A percentile compares a stretch with the other conserved stretches of the same genome.
phyloP scores from a whole-genome alignment of 805 yeast genomes.

The Blastobotrys americana region DNA sequence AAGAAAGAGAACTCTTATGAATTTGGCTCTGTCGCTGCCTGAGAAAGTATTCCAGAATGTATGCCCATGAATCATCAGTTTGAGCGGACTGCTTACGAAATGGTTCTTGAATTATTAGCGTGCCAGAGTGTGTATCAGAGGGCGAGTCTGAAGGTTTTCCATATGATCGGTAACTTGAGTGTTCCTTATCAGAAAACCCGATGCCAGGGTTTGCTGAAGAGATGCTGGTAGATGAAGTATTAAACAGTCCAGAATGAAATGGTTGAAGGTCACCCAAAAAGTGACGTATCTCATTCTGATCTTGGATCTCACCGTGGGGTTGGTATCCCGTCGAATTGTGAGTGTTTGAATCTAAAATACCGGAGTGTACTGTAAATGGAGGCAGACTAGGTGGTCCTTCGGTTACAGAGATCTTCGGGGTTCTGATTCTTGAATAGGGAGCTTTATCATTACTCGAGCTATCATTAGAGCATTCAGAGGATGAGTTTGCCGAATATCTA shows the following conservation, averaged over 20 bases:
- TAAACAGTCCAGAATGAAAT: not conserved
- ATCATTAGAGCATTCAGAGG: not conserved
- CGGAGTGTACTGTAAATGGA: not conserved
- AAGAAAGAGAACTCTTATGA: constrained; percentile 6
- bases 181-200: too few relatives aligned
- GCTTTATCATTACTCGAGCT: not conserved
- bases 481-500: not conserved
- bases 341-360: too few relatives aligned
- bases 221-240: not conserved
- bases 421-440: too few relatives aligned
- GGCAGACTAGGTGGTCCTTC: not conserved
- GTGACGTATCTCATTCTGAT: not conserved
- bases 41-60: constrained; percentile 2
- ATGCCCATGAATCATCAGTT: constrained; percentile 6
- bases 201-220: not conserved
- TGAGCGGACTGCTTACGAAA: not conserved
- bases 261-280: not conserved
- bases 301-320: too few relatives aligned
- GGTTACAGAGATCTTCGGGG: too few relatives aligned
- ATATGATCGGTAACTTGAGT: too few relatives aligned
- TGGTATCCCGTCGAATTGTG: too few relatives aligned
- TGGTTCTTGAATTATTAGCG: not conserved
- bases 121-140: not conserved
- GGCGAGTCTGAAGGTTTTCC: not conserved
- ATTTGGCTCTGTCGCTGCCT: not conserved